Conservation (phyloP, 495 filamentous ascomycete species). For the Penicillium paradoxum region DNA sequence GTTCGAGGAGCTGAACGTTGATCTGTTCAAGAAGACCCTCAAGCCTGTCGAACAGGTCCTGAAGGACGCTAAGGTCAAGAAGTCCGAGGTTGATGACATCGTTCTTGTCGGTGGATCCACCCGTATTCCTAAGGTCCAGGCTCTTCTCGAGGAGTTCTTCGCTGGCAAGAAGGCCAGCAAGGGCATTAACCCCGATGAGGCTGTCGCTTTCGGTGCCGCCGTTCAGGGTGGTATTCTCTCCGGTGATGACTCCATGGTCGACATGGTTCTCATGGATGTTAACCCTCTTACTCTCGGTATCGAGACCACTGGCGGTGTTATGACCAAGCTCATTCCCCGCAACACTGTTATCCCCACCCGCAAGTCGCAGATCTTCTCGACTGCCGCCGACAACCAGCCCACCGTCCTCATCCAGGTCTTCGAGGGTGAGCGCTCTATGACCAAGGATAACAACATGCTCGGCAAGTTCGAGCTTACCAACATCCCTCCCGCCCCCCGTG, state of each 20-base stretch:
- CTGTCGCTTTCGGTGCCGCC: slow-evolving; percentile 94
- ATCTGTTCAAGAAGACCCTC: slow-evolving; percentile 97
- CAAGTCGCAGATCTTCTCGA: slow-evolving; percentile 98
- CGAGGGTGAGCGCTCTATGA: slow-evolving; percentile 94
- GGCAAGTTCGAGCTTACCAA: slow-evolving; percentile 97
- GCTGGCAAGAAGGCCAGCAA: slow-evolving; percentile 91
- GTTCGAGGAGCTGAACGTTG: slow-evolving; percentile 98
- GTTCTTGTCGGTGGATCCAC: slow-evolving; percentile 89
- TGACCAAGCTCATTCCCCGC: slow-evolving; percentile 95
- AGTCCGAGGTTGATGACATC: slow-evolving; percentile 80
- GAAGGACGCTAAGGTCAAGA: slow-evolving; percentile 88
- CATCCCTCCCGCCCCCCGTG: slow-evolving; percentile 90
- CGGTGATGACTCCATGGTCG: slow-evolving; percentile 71
- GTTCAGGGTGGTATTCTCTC: slow-evolving; percentile 95
- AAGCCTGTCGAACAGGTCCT: slow-evolving; percentile 98
- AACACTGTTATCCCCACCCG: slow-evolving; percentile 94
- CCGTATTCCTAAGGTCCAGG: slow-evolving; percentile 95
- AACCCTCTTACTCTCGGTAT: slow-evolving; percentile 98
- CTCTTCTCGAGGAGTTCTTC: slow-evolving; percentile 95
- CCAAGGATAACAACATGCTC: slow-evolving; percentile 93
- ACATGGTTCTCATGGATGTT: slow-evolving; percentile 93
- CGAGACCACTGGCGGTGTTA: slow-evolving; percentile 95
- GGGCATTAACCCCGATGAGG: slow-evolving; percentile 98
- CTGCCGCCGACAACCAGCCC: slow-evolving; percentile 96
- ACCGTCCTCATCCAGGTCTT: slow-evolving; percentile 96